phyloP scores from a whole-genome alignment of 257 asterid species.

The Primulina tabacum region DNA sequence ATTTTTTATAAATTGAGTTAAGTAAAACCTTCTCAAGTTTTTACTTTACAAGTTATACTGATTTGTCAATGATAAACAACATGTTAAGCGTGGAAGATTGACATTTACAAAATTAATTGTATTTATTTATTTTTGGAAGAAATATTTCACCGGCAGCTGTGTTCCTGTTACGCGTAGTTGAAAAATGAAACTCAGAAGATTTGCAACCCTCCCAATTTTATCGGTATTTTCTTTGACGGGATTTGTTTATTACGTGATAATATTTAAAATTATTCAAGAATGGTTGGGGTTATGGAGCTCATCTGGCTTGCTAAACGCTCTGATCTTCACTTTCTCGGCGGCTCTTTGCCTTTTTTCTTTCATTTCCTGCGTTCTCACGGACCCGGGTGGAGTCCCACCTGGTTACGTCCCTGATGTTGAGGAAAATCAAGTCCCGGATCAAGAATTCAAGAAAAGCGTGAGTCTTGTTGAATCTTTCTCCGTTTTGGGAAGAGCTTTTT shows the following conservation, averaged over 20 bases:
- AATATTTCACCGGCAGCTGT: not conserved
- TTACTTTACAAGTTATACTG: too few species aligned
- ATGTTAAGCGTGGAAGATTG: too few species aligned
- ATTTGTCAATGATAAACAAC: too few species aligned
- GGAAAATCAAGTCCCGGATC: slow-evolving; percentile 33
- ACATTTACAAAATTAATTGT: too few species aligned
- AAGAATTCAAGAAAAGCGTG: slow-evolving; percentile 46
- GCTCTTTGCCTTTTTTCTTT: slow-evolving; percentile 43
- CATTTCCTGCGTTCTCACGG: slow-evolving; percentile 49
- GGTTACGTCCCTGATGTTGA: slow-evolving; percentile 59
- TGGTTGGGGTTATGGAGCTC: slow-evolving; percentile 60
- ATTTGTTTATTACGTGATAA: slow-evolving; percentile 59
- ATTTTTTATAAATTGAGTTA: too few species aligned
- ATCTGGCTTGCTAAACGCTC: slow-evolving; percentile 53
- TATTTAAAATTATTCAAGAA: slow-evolving; percentile 68
- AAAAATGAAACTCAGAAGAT: slow-evolving; percentile 53
- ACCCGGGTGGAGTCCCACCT: slow-evolving; percentile 69
- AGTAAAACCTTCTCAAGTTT: too few species aligned
- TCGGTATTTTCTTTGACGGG: slow-evolving; percentile 50
- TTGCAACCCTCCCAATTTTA: slow-evolving; percentile 55
- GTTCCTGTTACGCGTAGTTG: not conserved
- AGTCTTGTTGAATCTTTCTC: slow-evolving; percentile 22
- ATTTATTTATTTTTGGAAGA: not conserved
- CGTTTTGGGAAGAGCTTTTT: not conserved
- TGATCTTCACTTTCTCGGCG: slow-evolving; percentile 57